These are phyloP conservation scores for Candida dajiaensis DNA, from an alignment of 805 yeast genomes.

Conservation along the genomic window DNA sequence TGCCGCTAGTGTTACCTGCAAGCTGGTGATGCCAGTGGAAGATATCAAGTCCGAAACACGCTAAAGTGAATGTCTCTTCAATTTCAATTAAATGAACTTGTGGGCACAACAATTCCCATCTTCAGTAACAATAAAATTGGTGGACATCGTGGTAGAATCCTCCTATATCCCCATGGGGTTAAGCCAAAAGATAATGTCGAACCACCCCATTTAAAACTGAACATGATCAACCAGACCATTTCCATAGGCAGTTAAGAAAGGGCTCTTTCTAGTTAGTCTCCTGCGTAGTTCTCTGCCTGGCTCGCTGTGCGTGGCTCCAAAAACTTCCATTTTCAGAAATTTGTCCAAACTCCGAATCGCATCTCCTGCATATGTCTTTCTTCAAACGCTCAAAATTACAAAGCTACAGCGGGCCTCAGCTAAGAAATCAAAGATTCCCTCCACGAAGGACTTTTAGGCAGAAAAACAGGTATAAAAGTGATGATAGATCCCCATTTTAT, in stretches of 20 bases:
- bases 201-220: too few species aligned
- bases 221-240: too few species aligned
- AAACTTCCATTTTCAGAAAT: not conserved
- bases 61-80: not conserved
- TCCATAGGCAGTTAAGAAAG: not conserved
- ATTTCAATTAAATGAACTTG: too few species aligned
- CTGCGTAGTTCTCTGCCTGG: not conserved
- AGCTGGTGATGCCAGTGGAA: not conserved
- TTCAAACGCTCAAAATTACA: not conserved
- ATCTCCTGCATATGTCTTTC: slow-evolving; percentile 3
- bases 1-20: not conserved
- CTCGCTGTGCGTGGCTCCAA: not conserved
- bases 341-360: slow-evolving; percentile 11
- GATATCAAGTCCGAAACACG: not conserved
- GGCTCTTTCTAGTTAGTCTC: not conserved
- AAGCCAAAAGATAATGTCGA: too few species aligned
- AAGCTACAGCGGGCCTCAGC: slow-evolving; percentile 2
- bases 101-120: too few species aligned
- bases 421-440: slow-evolving; percentile 1
- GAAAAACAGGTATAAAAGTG: not conserved
- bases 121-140: too few species aligned
- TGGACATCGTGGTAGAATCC: too few species aligned
- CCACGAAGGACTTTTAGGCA: not conserved
- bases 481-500: not conserved
- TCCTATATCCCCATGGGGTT: too few species aligned